phyloP scores from a whole-genome alignment of 2,329 filamentous ascomycete genomes.

The Madurella mycetomatis region DNA sequence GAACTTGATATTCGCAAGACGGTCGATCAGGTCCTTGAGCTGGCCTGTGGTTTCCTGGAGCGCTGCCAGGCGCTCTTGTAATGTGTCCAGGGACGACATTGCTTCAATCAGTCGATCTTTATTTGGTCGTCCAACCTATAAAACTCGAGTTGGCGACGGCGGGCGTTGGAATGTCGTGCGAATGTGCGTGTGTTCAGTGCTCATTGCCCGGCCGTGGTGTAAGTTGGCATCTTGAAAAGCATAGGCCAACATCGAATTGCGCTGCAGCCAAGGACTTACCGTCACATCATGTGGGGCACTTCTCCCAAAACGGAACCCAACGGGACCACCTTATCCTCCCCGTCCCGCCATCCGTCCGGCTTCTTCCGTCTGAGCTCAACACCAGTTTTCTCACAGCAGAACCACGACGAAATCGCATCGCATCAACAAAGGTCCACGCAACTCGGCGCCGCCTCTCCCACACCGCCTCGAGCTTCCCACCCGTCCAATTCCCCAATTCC shows the following conservation, averaged over 20 bases:
- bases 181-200: neutral
- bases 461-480: neutral
- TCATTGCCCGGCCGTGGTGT: neutral
- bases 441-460: neutral
- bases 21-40: slow-evolving; percentile 55
- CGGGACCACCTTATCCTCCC: neutral
- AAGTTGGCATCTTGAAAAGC: slow-evolving; percentile 13
- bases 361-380: slow-evolving; percentile 12
- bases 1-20: slow-evolving; percentile 55
- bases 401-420: no score
- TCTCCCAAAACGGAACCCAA: neutral
- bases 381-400: slow-evolving; percentile 10
- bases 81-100: slow-evolving; percentile 52
- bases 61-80: slow-evolving; percentile 57
- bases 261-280: neutral
- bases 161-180: no score
- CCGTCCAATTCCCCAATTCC: neutral
- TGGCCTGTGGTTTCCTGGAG: slow-evolving; percentile 59
- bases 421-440: no score
- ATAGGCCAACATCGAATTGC: slow-evolving; percentile 1
- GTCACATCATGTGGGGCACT: neutral
- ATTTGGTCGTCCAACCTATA: neutral
- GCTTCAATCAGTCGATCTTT: neutral
- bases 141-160: neutral
- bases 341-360: slow-evolving; percentile 8